phyloP scores from a whole-genome alignment of 2,329 filamentous ascomycete species.

The Ploettnerulaceae sp. region DNA sequence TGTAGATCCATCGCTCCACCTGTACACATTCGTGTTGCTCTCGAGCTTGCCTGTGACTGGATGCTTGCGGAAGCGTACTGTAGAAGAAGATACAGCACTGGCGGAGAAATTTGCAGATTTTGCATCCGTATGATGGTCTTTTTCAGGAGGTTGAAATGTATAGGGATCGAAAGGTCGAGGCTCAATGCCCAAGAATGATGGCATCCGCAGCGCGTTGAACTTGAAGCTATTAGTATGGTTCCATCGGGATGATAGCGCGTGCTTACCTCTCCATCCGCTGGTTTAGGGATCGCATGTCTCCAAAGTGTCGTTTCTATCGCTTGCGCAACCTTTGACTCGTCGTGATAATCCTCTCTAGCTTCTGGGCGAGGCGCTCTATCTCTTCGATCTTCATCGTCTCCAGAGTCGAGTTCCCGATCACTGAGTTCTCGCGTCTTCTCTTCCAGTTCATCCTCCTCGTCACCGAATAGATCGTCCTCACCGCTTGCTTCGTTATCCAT shows the following conservation, averaged over 20 bases:
- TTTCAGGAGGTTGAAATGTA: slow-evolving; percentile 60
- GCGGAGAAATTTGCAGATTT: slow-evolving; percentile 48
- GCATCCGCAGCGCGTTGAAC: slow-evolving; percentile 67
- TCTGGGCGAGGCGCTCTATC: slow-evolving; percentile 47
- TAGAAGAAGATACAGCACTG: slow-evolving; percentile 55
- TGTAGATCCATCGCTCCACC: slow-evolving; percentile 75
- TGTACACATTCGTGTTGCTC: slow-evolving; percentile 70
- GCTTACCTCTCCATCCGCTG: slow-evolving; percentile 63
- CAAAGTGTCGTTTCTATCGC: slow-evolving; percentile 61
- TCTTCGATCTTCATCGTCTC: slow-evolving; percentile 57
- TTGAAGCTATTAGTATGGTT: slow-evolving; percentile 34
- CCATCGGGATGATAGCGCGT: not conserved
- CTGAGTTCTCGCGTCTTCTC: slow-evolving; percentile 41
- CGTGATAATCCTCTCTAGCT: slow-evolving; percentile 41
- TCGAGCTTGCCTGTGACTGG: slow-evolving; percentile 59
- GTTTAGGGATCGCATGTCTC: slow-evolving; percentile 65
- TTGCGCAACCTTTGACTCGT: slow-evolving; percentile 40
- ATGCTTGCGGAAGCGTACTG: slow-evolving; percentile 65
- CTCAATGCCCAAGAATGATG: slow-evolving; percentile 66
- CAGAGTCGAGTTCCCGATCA: slow-evolving; percentile 58
- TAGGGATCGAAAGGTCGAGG: slow-evolving; percentile 62
- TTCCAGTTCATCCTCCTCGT: slow-evolving; percentile 41
- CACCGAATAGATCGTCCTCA: slow-evolving; percentile 58
- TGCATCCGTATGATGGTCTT: slow-evolving; percentile 47
- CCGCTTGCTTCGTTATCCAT: slow-evolving; percentile 43